Evolutionary conservation across 805 yeast genomes (phyloP).

Genomic region (Cyberlindnera maritima): DNA sequence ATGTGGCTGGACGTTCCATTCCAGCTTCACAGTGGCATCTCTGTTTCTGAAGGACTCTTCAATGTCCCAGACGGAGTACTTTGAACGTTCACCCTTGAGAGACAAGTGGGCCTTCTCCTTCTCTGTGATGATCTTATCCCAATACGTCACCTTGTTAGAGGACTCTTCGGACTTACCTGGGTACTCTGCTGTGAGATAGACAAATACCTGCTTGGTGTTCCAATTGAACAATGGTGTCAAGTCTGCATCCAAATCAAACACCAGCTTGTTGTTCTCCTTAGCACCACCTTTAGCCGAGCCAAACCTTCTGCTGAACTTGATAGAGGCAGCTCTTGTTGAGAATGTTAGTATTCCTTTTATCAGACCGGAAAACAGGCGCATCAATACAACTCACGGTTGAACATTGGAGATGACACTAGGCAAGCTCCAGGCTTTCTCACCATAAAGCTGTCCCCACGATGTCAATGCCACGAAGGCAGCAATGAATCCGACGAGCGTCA

Average conservation of each 20-base stretch:
- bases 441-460: constrained; percentile 47
- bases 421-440: constrained; percentile 42
- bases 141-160: constrained; percentile 72
- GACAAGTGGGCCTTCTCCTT: constrained; percentile 57
- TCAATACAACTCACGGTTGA: constrained; percentile 27
- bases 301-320: constrained; percentile 56
- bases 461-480: constrained; percentile 45
- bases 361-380: neutral
- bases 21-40: constrained; percentile 65
- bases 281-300: constrained; percentile 67
- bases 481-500: constrained; percentile 49
- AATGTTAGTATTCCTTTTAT: constrained; percentile 18
- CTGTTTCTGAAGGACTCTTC: constrained; percentile 55
- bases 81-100: constrained; percentile 54
- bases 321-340: constrained; percentile 31
- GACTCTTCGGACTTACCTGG: constrained; percentile 36
- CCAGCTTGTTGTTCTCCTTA: constrained; percentile 71
- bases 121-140: constrained; percentile 79
- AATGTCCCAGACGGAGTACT: constrained; percentile 87
- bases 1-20: constrained; percentile 92
- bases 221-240: constrained; percentile 82
- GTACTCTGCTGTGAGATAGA: constrained; percentile 85
- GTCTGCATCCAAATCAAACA: constrained; percentile 74
- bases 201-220: constrained; percentile 97
- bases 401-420: constrained; percentile 38